These are phyloP conservation scores for Malassezia slooffiae DNA, from an alignment of 1,284 basidiomycete genomes.

Conservation along the genomic window DNA sequence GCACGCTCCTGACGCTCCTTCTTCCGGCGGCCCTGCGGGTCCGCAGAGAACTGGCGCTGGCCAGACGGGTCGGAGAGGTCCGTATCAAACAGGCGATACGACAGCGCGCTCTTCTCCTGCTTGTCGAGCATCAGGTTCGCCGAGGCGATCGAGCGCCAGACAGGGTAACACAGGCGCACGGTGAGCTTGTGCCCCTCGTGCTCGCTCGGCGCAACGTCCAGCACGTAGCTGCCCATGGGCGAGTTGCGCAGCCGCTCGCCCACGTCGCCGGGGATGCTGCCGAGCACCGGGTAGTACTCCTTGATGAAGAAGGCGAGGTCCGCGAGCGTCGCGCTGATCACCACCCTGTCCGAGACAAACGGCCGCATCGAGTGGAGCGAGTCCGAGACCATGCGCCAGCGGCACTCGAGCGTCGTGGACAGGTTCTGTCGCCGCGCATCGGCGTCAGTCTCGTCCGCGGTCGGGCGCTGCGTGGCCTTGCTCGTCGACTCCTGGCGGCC, in stretches of 20 bases:
- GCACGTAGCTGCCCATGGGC: constrained; percentile 36
- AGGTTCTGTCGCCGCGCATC: constrained; percentile 9
- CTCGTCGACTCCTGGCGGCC: constrained; percentile 53
- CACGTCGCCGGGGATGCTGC: constrained; percentile 27
- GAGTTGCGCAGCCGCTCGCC: constrained; percentile 21
- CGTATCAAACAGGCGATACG: constrained; percentile 37
- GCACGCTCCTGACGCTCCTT: not conserved
- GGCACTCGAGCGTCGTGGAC: constrained; percentile 51
- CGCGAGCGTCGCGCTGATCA: constrained; percentile 57
- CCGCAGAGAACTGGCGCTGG: constrained; percentile 30
- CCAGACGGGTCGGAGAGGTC: constrained; percentile 35
- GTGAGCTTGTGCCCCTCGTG: constrained; percentile 27
- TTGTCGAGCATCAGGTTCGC: constrained; percentile 46
- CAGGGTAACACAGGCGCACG: constrained; percentile 27
- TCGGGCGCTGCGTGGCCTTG: constrained; percentile 22
- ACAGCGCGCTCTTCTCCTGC: constrained; percentile 44
- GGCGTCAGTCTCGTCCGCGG: not conserved
- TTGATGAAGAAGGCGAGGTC: constrained; percentile 56
- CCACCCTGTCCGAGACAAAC: constrained; percentile 58
- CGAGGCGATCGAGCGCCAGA: constrained; percentile 41
- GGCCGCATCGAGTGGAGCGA: constrained; percentile 72
- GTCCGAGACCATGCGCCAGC: constrained; percentile 66
- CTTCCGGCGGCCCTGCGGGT: constrained; percentile 8
- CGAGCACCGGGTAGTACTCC: constrained; percentile 34
- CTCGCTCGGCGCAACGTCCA: constrained; percentile 31